Conservation (phyloP, 257 asterid species). For the Solanum dulcamara region DNA sequence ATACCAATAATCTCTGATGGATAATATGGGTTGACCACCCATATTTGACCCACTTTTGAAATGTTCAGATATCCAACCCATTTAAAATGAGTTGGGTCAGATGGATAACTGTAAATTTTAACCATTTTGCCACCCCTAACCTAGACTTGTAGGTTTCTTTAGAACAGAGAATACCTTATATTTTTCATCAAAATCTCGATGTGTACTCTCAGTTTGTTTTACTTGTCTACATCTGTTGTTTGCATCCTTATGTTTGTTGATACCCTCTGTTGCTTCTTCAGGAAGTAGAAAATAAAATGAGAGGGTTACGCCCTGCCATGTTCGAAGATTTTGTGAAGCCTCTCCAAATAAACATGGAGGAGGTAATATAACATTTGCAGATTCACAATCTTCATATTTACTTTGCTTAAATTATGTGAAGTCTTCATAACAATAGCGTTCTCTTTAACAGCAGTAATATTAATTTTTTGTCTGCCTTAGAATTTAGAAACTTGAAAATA, state of each 20-base stretch:
- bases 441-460: neutral
- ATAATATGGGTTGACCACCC: too few species aligned
- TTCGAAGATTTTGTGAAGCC: slow-evolving; percentile 90
- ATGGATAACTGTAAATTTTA: neutral
- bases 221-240: neutral
- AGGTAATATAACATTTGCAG: slow-evolving; percentile 29
- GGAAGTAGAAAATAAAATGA: slow-evolving; percentile 84
- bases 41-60: too few species aligned
- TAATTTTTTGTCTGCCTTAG: neutral
- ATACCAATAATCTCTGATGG: neutral
- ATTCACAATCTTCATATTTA: neutral
- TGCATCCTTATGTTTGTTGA: neutral
- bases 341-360: slow-evolving; percentile 59
- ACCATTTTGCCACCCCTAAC: neutral
- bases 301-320: slow-evolving; percentile 57
- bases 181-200: neutral
- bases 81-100: too few species aligned
- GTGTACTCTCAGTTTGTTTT: neutral
- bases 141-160: neutral
- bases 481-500: neutral
- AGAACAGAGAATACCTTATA: neutral
- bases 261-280: slow-evolving; percentile 20
- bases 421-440: neutral
- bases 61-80: too few species aligned
- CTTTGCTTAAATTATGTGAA: neutral